Conservation (phyloP, 2,329 filamentous ascomycete genomes). For the Colletotrichum sp. region DNA sequence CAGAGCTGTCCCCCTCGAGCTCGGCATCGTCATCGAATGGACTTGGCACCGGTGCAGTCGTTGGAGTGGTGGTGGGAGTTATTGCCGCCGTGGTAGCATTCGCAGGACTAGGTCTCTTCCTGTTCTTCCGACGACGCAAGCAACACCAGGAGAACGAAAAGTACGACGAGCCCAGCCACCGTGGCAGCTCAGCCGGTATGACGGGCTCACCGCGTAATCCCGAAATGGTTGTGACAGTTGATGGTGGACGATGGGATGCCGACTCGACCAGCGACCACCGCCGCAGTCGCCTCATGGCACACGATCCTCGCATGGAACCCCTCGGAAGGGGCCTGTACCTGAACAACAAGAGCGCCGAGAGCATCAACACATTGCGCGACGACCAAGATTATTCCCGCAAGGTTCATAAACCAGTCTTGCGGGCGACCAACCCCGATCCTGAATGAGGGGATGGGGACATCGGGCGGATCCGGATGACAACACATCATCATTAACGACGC, state of each 20-base stretch:
- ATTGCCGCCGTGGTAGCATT: conserved; percentile 46
- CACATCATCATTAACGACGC: conserved; percentile 21
- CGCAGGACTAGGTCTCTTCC: conserved; percentile 42
- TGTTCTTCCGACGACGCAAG: conserved; percentile 51
- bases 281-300: conserved; percentile 60
- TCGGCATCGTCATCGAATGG: conserved; percentile 15
- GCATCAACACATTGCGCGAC: conserved; percentile 67
- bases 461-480: conserved; percentile 3
- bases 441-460: conserved; percentile 14
- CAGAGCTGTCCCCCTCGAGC: neutral
- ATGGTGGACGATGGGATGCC: conserved; percentile 25
- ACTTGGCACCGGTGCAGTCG: conserved; percentile 51
- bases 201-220: conserved; percentile 46
- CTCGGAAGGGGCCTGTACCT: conserved; percentile 63
- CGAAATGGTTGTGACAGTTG: conserved; percentile 43
- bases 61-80: conserved; percentile 46
- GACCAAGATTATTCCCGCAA: conserved; percentile 70
- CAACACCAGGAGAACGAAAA: conserved; percentile 46
- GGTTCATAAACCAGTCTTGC: conserved; percentile 63
- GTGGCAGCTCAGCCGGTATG: conserved; percentile 57
- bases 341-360: conserved; percentile 66
- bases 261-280: conserved; percentile 16
- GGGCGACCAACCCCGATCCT: conserved; percentile 68
- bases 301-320: conserved; percentile 69
- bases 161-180: conserved; percentile 50